Evolutionary conservation across 164 flowering plant species (phyloP), one percentile per base, ranked within the genome.

Genomic region (Akebia trifoliata): DNA sequence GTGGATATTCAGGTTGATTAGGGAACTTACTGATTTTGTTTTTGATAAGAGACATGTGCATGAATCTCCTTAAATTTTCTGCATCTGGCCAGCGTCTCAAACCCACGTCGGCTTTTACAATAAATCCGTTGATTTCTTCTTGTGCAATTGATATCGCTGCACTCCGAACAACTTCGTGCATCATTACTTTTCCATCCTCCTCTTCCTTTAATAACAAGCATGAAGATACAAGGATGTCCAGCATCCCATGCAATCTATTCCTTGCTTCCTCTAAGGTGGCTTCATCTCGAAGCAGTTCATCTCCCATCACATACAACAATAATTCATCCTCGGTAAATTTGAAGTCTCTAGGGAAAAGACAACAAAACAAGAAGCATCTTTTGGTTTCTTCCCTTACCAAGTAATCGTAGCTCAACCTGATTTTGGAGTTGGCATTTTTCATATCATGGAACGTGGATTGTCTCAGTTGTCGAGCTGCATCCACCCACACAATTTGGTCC

Each of bases 341-440:
- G 9, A 1, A 50, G 8, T 50, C 38, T 50, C 54, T 59, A 2
- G 60, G 64, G 43, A 65, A 61, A 17, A 65, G 11, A n/a, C 61
- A 36, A 20, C 74, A 70, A 10, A 71, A 50, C 37, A 71, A 50
- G 59, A 71, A 66, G n/a, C 25, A 38, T 8, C n/a, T 48, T 26
- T 57, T 59, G 2, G 43, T 48, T 14, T 62, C 57, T 17, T 67
- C 56, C 22, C 18, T 47, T 17, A 21, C 54, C 2, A 67, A 26
- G 17, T 31, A 48, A 12, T 65, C 50, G 12, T 70, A 66, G 15
- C 74, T 70, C 57, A 39, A 24, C 54, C 62, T 59, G 14, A 70
- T 9, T 8, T 51, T 22, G 8, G 4, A 34, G 24, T 31, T 25
- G 10, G 51, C 58, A 30, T 59, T 34, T 14, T 51, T 17, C 29